Evolutionary conservation across 768 basidiomycete genomes (phyloP).

Genomic region (Mycena latifolia): DNA sequence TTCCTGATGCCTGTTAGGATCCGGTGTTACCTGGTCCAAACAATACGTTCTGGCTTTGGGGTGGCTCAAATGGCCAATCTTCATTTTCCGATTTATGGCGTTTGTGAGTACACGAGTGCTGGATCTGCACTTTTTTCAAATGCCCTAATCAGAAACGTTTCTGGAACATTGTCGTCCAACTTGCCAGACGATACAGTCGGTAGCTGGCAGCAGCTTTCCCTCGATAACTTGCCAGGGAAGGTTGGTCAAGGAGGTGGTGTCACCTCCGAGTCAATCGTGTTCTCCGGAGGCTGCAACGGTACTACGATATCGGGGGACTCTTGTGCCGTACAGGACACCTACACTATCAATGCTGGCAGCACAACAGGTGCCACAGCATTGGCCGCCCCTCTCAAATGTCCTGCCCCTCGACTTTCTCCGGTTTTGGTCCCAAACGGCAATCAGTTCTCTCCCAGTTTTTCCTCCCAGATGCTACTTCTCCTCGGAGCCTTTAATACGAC

Average conservation of each 20-base stretch:
- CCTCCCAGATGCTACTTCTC: constrained; percentile 75
- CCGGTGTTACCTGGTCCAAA: constrained; percentile 65
- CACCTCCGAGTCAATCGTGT: constrained; percentile 62
- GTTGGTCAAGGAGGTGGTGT: constrained; percentile 72
- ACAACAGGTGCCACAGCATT: constrained; percentile 43
- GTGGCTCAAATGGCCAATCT: constrained; percentile 72
- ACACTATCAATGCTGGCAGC: constrained; percentile 62
- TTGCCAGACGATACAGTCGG: constrained; percentile 61
- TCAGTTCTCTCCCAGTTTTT: constrained; percentile 64
- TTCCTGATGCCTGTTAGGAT: constrained; percentile 47
- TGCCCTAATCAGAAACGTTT: constrained; percentile 52
- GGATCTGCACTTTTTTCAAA: not conserved
- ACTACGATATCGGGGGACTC: constrained; percentile 51
- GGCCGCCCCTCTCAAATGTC: constrained; percentile 60
- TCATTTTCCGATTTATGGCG: constrained; percentile 77
- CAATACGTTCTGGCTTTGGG: constrained; percentile 80
- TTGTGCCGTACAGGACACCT: constrained; percentile 73
- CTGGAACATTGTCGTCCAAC: constrained; percentile 81
- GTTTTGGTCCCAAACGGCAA: constrained; percentile 74
- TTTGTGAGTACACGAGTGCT: constrained; percentile 44
- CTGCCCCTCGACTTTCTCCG: constrained; percentile 74
- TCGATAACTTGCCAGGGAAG: constrained; percentile 53
- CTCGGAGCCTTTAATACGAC: constrained; percentile 76
- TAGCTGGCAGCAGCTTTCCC: constrained; percentile 68
- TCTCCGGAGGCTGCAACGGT: constrained; percentile 72